Base-by-base conservation (phyloP, 805 yeast species). In the Hermanozyma aechmeae region DNA sequence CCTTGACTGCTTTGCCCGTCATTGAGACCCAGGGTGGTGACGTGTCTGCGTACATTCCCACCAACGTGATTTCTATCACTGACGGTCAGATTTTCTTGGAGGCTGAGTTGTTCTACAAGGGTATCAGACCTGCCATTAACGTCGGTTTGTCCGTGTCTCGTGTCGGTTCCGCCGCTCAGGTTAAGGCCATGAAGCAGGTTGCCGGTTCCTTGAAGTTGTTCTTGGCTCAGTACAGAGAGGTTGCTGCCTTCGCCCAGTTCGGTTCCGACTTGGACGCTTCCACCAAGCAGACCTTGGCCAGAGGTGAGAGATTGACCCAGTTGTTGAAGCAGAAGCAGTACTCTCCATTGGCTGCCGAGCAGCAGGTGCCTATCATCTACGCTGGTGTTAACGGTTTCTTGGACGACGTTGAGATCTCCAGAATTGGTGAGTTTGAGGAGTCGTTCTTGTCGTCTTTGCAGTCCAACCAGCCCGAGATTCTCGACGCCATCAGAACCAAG, bases 221-320 rank as follows among this genome's bases (percentile, higher is more conserved):
- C 96, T 83, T 92, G 78, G 99, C 99, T 56, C 99, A 92, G 77
- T 92, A 92, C 83, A 87, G 99, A 85, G 99, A 92, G 80, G 98
- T 92, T 56, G 98, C 98, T 64, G 98, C 99, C 57, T 92, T 92
- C 69, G 98, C 99, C 56, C 99, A 92, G 78, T 92, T 92, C 78
- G 99, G 99, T 80, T 92, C 99, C 51, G 99, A 92, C 72, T 79
- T 92, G 67, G 99, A 92, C 71, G 97, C 99, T 53, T 86, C 96
- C 39, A 92, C 99, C 69, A 92, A 89, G 76, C 96, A 86, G 75
- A 92, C 98, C 58, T 79, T 92, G 66, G 72, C 74, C 56, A 87
- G 99, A 82, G 99, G 99, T 86, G 98, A 92, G 81, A 89, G 99
- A 77, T 82, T 92, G 61, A 92, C 98, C 54, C 97, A 87, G 75